Base-by-base conservation (phyloP, 192 early-diverging fungal species). In the Coemansia sp. region DNA sequence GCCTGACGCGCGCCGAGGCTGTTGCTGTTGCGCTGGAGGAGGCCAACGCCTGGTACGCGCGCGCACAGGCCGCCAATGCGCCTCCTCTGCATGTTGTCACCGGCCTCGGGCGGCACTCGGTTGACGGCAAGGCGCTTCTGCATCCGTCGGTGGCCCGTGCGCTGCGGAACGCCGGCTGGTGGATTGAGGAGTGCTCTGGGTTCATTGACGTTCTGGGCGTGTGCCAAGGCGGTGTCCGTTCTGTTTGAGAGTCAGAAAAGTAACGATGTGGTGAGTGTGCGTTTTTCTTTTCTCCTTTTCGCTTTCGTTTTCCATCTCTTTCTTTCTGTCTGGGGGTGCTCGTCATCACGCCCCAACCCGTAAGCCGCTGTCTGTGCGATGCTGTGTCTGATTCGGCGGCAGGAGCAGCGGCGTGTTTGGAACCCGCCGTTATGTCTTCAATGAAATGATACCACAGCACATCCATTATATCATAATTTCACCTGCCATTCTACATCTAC, bases 91-190 rank as follows among this genome's bases (percentile, higher is more conserved):
- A 84, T 46, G 89, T 90, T 32, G 76, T 92, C 19, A 90, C 89
- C 8, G 90, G 90, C 18, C 56, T 85, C 3, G 90, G 90, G 3
- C 86, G 79, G 8, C 90, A 90, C 66, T 92, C 90, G 10, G 69
- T 79, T 41, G 78, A 85, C 36, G 82, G 84, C 26, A 70, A 78
- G 15, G 75, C 90, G 1, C 83, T 81, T 16, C 71, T 92, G 11
- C 85, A 87, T 41, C 86, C 87, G 1, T 71, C 82, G 0, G 70
- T 90, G 8, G 43, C 80, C 19, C 74, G 67, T 39, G 66, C 81
- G 1, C 68, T 92, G 45, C 76, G 64, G 13, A 73, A 80, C 32
- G 77, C 84, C 36, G 84, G 85, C 10, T 90, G 90, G 90, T 58
- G 76, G 41, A 77, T 85, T 56, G 86, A 85, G 22, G 74, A 83